Base-by-base conservation (phyloP, 139 green algal species). In the Chlamydomonas applanata region DNA sequence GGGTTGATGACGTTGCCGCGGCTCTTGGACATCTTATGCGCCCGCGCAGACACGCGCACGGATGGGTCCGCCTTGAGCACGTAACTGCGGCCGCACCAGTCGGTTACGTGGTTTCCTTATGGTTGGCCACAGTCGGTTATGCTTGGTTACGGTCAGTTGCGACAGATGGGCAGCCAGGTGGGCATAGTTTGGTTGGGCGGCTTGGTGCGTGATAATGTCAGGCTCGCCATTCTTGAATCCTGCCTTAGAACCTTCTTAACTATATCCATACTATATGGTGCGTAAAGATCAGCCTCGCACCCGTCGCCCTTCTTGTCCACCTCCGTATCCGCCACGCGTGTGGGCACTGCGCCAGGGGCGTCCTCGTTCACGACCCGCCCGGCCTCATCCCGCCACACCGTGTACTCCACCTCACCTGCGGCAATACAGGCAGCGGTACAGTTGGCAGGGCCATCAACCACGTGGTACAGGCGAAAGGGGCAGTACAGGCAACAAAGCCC, bases 1-100 rank as follows among this genome's bases (percentile, higher is more conserved):
- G 96, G 96, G 78, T 99, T 99, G 79, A 99, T 87, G 45, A 99
- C 96, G 82, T 99, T 99, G 63, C 96, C 96, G 2, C 96, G 86
- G 52, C 66, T 89, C 85, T 99, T 99, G 85, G 73, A 90, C 96
- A 99, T 99, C 86, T 99, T 99, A 86, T 98, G 92, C 2, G 95
- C 94, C 9, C 94, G 89, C 1, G 90, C 82, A 5, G 77, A 72
- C 7, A 99, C 89, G 22, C 73, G 74, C 1, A 93, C 83, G 3
- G 35, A 70, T 9, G 85, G 84, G 75, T 97, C 86, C 0, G 78
- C 64, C 53, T 72, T 72, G 14, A 83, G 53, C 53, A 82, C 70
- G 60, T 80, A 79, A 53, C 65, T 61, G 34, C 20, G 40, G 25
- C 22, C n/a, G 5, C 17, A 54, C n/a, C n/a, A n/a, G n/a, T n/a